Evolutionary conservation across 805 yeast species (phyloP), one percentile per base, ranked within the genome.

Genomic region (Maudiozyma barnettii): DNA sequence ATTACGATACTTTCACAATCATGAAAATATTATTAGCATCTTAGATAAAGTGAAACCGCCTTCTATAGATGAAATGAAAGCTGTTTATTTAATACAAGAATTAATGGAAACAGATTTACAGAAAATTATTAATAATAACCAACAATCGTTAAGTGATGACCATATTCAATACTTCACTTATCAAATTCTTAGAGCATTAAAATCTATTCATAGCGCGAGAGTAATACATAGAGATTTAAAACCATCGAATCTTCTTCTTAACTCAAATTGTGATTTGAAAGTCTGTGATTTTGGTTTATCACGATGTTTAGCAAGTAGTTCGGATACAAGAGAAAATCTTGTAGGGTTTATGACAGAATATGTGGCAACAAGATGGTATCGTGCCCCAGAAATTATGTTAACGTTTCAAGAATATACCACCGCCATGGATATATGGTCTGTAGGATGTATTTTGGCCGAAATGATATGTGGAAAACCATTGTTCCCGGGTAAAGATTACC

Each of bases 321-420:
- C 58, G 14, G 58, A 59, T 39, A 73, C 79, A 36, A 60, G 71
- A 46, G 76, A 73, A 51, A 70, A 72, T 41, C 59, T 72, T 49
- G 69, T 74, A 35, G 76, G 82, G 0, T 75, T 75, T 52, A 69
- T 84, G 69, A 84, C 91, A 0, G 91, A 84, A 59, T 84, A 84
- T 54, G 93, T 84, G 3, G 91, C 91, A 2, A 84, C 93, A 8
- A 69, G 93, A 55, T 84, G 91, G 91, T 84, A 84, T 60, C 68
- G 93, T 45, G 91, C 91, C 0, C 91, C 91, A 0, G 93, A 84
- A 61, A 82, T 84, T 48, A 84, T 84, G 91, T 65, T 84, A 23
- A 78, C 86, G 1, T 73, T 77, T 50, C 80, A 84, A 38, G 81
- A 81, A 56, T 84, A 84, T 54, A 76, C 90, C 2, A 78, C 82